Evolutionary conservation across 2,329 filamentous ascomycete species (phyloP).

Genomic region (Cladosporium sp.): DNA sequence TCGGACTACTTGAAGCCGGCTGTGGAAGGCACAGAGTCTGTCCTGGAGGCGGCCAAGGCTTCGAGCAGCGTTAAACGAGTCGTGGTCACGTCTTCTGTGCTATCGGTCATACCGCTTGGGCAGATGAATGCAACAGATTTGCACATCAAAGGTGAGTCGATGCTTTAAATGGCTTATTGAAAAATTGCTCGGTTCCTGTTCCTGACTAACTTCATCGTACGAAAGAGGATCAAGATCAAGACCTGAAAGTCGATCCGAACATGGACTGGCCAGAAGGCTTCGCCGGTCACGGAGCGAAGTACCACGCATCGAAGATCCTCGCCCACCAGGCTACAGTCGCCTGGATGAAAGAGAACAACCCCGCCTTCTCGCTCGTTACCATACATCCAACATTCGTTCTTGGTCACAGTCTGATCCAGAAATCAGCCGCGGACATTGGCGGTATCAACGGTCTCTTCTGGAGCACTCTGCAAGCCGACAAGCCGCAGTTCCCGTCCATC

Average conservation of each 20-base stretch:
- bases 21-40: constrained; percentile 31
- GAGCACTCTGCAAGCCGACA: constrained; percentile 24
- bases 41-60: constrained; percentile 32
- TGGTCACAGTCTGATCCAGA: constrained; percentile 31
- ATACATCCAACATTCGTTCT: constrained; percentile 35
- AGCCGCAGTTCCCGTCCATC: constrained; percentile 27
- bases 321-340: constrained; percentile 34
- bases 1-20: constrained; percentile 34
- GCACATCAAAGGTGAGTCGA: not conserved
- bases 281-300: constrained; percentile 29
- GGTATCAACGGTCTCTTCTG: constrained; percentile 5
- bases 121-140: constrained; percentile 1
- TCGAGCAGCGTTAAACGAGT: constrained; percentile 32
- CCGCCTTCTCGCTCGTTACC: constrained; percentile 31
- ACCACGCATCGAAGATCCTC: constrained; percentile 29
- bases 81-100: constrained; percentile 32
- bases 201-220: not conserved
- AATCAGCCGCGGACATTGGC: constrained; percentile 7
- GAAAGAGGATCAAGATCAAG: not conserved
- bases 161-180: fast-evolving
- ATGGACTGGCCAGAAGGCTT: constrained; percentile 14
- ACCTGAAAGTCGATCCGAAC: not conserved
- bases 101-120: constrained; percentile 25
- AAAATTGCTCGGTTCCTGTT: not conserved
- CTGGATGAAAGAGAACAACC: constrained; percentile 28